These are phyloP conservation scores for Flaveria ramosissima DNA, from an alignment of 129 eudicot species.

Conservation along the genomic window DNA sequence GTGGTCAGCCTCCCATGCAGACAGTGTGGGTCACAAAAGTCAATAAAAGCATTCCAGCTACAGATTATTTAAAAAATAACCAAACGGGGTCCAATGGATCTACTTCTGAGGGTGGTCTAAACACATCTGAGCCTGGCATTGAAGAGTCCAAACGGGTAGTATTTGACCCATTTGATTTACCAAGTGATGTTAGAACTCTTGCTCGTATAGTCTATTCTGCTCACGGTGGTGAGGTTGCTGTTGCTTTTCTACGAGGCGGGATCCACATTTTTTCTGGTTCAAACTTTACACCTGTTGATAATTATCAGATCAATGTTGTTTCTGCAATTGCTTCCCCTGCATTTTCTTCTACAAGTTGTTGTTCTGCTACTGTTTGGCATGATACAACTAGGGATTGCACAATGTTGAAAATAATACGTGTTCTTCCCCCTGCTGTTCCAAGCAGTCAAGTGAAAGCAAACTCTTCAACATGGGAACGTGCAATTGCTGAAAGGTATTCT, in stretches of 20 bases:
- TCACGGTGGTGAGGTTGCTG: slow-evolving; percentile 99
- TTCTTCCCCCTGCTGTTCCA: slow-evolving; percentile 91
- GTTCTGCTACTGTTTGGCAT: slow-evolving; percentile 99
- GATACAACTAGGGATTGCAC: slow-evolving; percentile 73
- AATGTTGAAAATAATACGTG: slow-evolving; percentile 85
- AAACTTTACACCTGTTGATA: slow-evolving; percentile 77
- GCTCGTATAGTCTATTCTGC: slow-evolving; percentile 96
- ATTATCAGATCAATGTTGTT: slow-evolving; percentile 82
- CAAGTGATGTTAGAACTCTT: slow-evolving; percentile 95
- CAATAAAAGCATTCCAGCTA: slow-evolving; percentile 84
- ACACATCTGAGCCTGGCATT: slow-evolving; percentile 51
- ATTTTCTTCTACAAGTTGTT: slow-evolving; percentile 98
- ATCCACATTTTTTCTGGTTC: slow-evolving; percentile 91
- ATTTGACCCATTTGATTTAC: slow-evolving; percentile 96
- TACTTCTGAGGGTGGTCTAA: slow-evolving; percentile 45
- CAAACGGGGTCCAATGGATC: slow-evolving; percentile 44
- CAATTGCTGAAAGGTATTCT: slow-evolving; percentile 92
- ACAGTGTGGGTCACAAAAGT: slow-evolving; percentile 97
- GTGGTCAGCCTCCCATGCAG: slow-evolving; percentile 95
- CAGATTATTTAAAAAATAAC: slow-evolving; percentile 56
- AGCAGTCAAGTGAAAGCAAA: slow-evolving; percentile 76
- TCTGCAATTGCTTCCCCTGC: slow-evolving; percentile 99
- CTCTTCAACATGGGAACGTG: slow-evolving; percentile 91
- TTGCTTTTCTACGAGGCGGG: slow-evolving; percentile 86
- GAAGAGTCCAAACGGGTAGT: slow-evolving; percentile 62